Base-by-base conservation (phyloP, 768 basidiomycete genomes). In the Agaricus sinodeliciosus region DNA sequence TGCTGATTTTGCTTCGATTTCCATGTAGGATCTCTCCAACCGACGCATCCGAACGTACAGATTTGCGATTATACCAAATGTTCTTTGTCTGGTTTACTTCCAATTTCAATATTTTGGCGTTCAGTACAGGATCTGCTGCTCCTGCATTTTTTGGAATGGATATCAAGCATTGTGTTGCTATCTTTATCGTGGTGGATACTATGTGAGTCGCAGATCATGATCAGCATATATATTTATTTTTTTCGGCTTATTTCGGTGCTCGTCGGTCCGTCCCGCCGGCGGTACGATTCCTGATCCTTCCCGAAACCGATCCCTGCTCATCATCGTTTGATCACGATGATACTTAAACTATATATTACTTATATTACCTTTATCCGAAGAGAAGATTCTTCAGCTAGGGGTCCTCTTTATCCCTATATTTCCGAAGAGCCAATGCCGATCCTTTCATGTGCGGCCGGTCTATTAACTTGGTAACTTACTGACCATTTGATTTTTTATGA, bases 21-120 rank as follows among this genome's bases (percentile, higher is more conserved):
- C 26, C 26, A 9, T 27, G 25, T 49, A 82, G 84, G 0, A 84
- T 80, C 19, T 63, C 74, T 16, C 85, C 85, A 3, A 76, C 80
- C 1, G 63, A 76, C 0, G 58, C 64, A 1, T 75, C 75, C 25
- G 68, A 78, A 40, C 75, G 84, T 43, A 72, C 60, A 8, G 84
- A 86, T 59, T 75, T 69, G n/a, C 76, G 78, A 43, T 74, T 79
- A 47, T 79, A 78, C 59, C 82, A 86, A 55, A 65, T 85, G 59
- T 86, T 86, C 69, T 82, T 83, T 59, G 71, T 86, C 3, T 87
- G 85, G 85, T 82, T 86, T 59, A 80, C 85, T 7, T 74, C 79
- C 49, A 85, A 84, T 61, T 75, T 84, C 64, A 85, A 85, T 58
- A 76, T 86, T 25, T 68, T 84, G 15, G 74, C 73, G 67, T 84